Percentiles rank a stretch among this genome's conserved stretches.
These are phyloP conservation scores for Geotrichum australiense DNA, from an alignment of 1,139 yeast genomes.

Conservation along the genomic window DNA sequence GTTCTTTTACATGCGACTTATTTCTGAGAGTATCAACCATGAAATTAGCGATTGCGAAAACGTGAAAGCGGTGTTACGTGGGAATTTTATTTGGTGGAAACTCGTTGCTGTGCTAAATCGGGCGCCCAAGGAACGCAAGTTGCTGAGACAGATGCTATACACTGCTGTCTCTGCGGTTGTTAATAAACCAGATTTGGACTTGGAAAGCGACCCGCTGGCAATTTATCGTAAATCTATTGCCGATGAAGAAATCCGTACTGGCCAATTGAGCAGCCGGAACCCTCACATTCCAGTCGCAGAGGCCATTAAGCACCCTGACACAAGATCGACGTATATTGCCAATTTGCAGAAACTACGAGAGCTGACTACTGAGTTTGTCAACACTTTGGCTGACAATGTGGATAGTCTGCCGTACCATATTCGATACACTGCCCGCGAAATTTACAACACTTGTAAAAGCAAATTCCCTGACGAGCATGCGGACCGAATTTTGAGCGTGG, in stretches of 20 bases:
- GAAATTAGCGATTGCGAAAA: slow-evolving; percentile 35
- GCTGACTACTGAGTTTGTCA: slow-evolving; percentile 51
- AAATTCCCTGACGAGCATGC: slow-evolving; percentile 45
- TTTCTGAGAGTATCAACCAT: slow-evolving; percentile 46
- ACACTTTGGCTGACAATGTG: slow-evolving; percentile 40
- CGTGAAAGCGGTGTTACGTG: slow-evolving; percentile 26
- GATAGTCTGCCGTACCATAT: slow-evolving; percentile 56
- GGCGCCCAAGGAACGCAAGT: slow-evolving; percentile 52
- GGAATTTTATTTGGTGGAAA: slow-evolving; percentile 41
- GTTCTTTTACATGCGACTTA: slow-evolving; percentile 56
- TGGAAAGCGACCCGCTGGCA: slow-evolving; percentile 77
- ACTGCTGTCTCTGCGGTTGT: slow-evolving; percentile 45
- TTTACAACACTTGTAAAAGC: slow-evolving; percentile 35
- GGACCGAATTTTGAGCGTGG: slow-evolving; percentile 51
- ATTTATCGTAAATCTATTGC: slow-evolving; percentile 43
- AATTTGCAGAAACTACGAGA: slow-evolving; percentile 76
- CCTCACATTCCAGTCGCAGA: slow-evolving; percentile 48
- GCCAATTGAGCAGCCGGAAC: slow-evolving; percentile 39
- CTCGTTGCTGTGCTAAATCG: slow-evolving; percentile 52
- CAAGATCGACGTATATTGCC: slow-evolving; percentile 58
- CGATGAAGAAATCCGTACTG: slow-evolving; percentile 42
- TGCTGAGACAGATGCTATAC: slow-evolving; percentile 48
- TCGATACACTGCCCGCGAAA: slow-evolving; percentile 42
- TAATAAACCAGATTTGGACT: slow-evolving; percentile 51
- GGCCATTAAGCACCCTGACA: slow-evolving; percentile 74